Conservation (phyloP, 176 grass and related monocot genomes). For the Luzula sylvatica region DNA sequence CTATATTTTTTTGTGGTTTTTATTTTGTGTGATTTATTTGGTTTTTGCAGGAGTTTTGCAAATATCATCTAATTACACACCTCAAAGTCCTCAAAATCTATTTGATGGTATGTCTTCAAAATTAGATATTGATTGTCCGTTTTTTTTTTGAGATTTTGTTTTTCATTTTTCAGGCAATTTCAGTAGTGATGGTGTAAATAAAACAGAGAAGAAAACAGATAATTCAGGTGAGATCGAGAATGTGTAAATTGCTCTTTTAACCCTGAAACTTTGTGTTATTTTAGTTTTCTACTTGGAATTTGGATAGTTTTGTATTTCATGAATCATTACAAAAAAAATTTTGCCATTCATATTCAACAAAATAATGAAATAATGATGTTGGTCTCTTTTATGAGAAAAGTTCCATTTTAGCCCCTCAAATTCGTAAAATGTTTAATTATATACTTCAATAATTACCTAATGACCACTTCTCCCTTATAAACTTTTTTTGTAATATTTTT, state of each 20-base stretch:
- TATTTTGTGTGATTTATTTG: neutral
- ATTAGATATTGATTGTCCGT: neutral
- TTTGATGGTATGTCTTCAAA: neutral
- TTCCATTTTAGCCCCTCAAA: too few species aligned
- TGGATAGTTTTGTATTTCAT: neutral
- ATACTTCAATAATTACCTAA: too few species aligned
- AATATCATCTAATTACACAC: neutral
- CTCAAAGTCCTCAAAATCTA: slow-evolving; percentile 10
- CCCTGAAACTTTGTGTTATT: slow-evolving; percentile 7
- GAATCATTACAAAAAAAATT: neutral
- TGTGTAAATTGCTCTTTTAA: neutral
- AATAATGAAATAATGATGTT: too few species aligned
- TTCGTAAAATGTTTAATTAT: too few species aligned
- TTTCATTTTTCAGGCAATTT: slow-evolving; percentile 2
- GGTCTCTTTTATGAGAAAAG: too few species aligned
- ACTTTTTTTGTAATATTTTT: slow-evolving; percentile 2
- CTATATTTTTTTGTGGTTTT: neutral
- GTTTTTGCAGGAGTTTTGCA: slow-evolving; percentile 9
- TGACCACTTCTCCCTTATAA: neutral
- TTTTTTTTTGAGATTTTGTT: neutral
- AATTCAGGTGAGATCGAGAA: neutral
- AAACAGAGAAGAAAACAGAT: neutral
- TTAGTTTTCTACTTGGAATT: neutral
- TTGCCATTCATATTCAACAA: too few species aligned
- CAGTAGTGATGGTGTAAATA: neutral